These are phyloP conservation scores for Skeletonema potamos DNA, from an alignment of 108 stramenopile species.

Conservation along the genomic window DNA sequence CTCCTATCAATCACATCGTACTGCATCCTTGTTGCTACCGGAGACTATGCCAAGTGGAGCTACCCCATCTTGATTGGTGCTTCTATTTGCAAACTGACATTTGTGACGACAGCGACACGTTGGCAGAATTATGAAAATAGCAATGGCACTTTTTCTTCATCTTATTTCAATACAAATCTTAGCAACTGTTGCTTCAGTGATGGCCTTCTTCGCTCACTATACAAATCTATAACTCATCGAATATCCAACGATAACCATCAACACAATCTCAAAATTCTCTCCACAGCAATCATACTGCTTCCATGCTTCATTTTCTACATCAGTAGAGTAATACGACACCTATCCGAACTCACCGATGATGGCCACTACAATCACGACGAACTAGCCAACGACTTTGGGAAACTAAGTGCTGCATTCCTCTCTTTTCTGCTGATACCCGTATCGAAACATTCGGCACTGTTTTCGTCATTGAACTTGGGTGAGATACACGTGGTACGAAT, in stretches of 20 bases:
- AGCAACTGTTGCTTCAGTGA: neutral
- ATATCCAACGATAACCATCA: neutral
- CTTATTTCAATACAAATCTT: neutral
- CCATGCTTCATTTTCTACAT: neutral
- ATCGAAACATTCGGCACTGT: neutral
- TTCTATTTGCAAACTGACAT: neutral
- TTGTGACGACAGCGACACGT: neutral
- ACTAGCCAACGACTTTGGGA: slow-evolving; percentile 28
- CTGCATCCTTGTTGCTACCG: neutral
- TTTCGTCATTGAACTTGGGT: slow-evolving; percentile 5
- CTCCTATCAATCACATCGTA: neutral
- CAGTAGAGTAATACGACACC: neutral
- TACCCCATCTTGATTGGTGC: slow-evolving; percentile 1
- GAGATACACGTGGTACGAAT: slow-evolving; percentile 11
- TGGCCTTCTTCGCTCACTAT: neutral
- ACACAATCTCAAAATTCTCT: neutral
- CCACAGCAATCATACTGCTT: neutral
- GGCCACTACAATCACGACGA: neutral
- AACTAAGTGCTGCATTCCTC: slow-evolving; percentile 3
- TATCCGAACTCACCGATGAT: neutral
- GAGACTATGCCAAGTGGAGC: slow-evolving; percentile 5
- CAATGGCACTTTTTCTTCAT: neutral
- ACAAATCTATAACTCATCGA: neutral
- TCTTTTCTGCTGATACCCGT: slow-evolving; percentile 15
- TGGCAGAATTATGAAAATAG: neutral